Conservation (phyloP, 257 asterid species). For the Vinca minor region DNA sequence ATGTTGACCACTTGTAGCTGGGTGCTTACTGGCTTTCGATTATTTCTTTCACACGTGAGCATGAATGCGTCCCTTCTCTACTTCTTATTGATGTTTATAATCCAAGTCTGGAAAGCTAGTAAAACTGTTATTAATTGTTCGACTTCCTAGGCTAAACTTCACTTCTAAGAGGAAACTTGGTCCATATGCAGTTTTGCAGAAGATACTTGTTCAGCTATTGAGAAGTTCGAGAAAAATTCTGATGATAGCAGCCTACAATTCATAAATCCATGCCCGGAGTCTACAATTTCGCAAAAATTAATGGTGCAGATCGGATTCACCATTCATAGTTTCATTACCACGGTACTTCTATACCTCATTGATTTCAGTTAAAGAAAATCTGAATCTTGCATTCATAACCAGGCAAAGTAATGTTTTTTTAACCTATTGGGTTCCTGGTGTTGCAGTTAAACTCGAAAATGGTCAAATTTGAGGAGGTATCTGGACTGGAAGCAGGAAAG, state of each 20-base stretch:
- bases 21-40: conserved; percentile 45
- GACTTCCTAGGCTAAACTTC: not conserved
- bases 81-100: not conserved
- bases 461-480: conserved; percentile 18
- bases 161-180: not conserved
- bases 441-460: conserved; percentile 38
- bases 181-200: conserved; percentile 30
- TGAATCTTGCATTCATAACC: not conserved
- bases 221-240: conserved; percentile 32
- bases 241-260: conserved; percentile 29
- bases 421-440: not conserved
- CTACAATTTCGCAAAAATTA: conserved; percentile 15
- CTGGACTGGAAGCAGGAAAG: conserved; percentile 12
- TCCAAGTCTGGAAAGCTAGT: not conserved
- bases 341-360: conserved; percentile 23
- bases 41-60: conserved; percentile 44
- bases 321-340: conserved; percentile 35
- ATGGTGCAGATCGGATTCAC: conserved; percentile 33
- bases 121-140: not conserved
- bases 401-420: not conserved
- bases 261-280: conserved; percentile 40
- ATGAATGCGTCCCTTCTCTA: conserved; percentile 3
- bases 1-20: conserved; percentile 42
- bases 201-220: conserved; percentile 43
- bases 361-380: not conserved